Evolutionary conservation across 306 rosid species (phyloP).

Genomic region (Astragalus membranaceus): DNA sequence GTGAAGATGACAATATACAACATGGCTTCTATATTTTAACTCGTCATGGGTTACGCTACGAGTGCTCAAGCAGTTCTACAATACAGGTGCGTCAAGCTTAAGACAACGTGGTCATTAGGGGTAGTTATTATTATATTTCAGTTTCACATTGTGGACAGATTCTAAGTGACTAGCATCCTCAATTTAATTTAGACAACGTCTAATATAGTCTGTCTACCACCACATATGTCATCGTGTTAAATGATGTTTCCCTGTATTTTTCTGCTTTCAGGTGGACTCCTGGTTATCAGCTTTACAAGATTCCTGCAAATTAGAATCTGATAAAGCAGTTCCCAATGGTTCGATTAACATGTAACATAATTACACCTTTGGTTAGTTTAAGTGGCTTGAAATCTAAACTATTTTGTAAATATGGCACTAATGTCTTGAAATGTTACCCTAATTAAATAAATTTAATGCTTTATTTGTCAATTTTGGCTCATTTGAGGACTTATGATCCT

Average conservation of each 20-base stretch:
- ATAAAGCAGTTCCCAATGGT: conserved; percentile 28
- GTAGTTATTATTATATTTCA: neutral
- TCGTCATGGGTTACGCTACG: conserved; percentile 65
- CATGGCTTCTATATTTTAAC: conserved; percentile 77
- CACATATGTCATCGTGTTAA: neutral
- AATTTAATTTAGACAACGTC: neutral
- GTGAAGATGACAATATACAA: conserved; percentile 50
- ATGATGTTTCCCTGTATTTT: conserved; percentile 3
- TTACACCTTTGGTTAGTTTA: conserved; percentile 20
- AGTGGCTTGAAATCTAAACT: neutral
- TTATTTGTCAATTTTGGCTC: conserved; percentile 11
- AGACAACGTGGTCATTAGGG: neutral
- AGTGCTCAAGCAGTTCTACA: conserved; percentile 75
- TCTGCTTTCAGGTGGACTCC: conserved; percentile 57
- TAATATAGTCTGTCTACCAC: no score
- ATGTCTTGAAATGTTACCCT: neutral
- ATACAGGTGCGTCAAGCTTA: conserved; percentile 30
- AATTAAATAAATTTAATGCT: conserved; percentile 1
- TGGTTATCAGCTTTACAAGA: conserved; percentile 64
- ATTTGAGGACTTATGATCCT: neutral
- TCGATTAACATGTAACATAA: conserved; percentile 14
- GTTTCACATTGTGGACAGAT: neutral
- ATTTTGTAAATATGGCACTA: conserved; percentile 20
- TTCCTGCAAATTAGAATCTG: conserved; percentile 50
- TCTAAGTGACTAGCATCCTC: neutral